Evolutionary conservation across 148 eudicot genomes (phyloP).

Genomic region (Polygonum maritimum): DNA sequence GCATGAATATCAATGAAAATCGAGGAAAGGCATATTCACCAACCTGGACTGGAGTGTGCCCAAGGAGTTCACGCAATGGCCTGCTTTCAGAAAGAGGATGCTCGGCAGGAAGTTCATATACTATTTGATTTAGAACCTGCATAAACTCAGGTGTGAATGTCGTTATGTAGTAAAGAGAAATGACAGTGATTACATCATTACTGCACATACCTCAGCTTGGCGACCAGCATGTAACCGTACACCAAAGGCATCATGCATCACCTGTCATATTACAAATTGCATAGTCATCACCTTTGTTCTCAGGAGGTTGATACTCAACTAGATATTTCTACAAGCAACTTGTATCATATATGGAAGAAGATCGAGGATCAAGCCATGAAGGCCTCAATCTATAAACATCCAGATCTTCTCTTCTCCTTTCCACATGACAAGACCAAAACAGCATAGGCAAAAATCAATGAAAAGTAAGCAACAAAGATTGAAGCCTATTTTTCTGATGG

Average conservation of each 20-base stretch:
- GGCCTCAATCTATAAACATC: background rate
- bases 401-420: background rate
- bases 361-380: background rate
- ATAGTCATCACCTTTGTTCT: background rate
- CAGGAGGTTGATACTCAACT: background rate
- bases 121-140: slow-evolving; percentile 93
- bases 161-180: background rate
- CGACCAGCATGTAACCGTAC: slow-evolving; percentile 95
- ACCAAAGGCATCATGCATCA: slow-evolving; percentile 98
- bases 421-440: background rate
- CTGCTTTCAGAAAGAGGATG: slow-evolving; percentile 96
- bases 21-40: background rate
- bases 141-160: slow-evolving; percentile 9
- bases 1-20: background rate
- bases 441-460: background rate
- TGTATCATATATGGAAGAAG: background rate
- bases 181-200: background rate
- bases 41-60: slow-evolving; percentile 95
- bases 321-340: background rate
- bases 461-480: background rate
- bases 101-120: slow-evolving; percentile 94
- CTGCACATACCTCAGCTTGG: slow-evolving; percentile 80
- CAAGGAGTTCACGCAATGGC: slow-evolving; percentile 92
- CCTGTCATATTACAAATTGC: slow-evolving; percentile 31
- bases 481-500: background rate